Base-by-base conservation (phyloP, 257 asterid species). In the Voacanga thouarsii region DNA sequence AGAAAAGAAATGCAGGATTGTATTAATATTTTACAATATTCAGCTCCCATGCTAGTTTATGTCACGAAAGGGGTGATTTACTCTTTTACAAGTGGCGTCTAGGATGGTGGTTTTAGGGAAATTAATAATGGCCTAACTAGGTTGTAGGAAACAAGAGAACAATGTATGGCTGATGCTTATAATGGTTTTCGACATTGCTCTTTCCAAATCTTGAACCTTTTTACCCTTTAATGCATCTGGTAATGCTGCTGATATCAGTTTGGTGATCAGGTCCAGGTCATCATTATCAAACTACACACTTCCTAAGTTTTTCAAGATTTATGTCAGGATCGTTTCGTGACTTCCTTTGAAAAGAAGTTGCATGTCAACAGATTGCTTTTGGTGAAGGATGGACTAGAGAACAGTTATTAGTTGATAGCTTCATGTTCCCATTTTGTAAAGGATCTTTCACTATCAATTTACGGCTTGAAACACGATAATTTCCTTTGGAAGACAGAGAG, bases 31-130 rank as follows among this genome's bases (percentile, higher is more conserved):
- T 41, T 7, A 39, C 6, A 55, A 55, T 26, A 65, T 23, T 19
- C 45, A 65, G 26, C 51, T 65, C 24, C 75, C 11, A 2, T 33
- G 44, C 5, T 39, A n/a, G 33, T 18, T 65, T 67, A 33, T 66
- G 80, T 59, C 28, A 77, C 16, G 14, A 41, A 77, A 77, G 33
- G 57, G 50, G 50, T 63, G 26, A 26, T 63, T 63, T 50, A 77
- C 9, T 37, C 8, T 65, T 23, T 37, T 49, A 33, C 69, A 14
- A 39, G 28, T 51, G 75, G 63, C 57, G n/a, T 50, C 15, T 19
- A 53, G 37, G 47, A 6, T 76, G 28, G 2, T n/a, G 4, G 51
- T 33, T 33, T 33, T 33, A 33, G 37, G 26, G 33, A 24, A 28
- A 28, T 45, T 28, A 47, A 16, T 28, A 71, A 49, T 15, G 0